Evolutionary conservation across 176 grass and related monocot genomes (phyloP).

Genomic region (Alopecurus myosuroides): DNA sequence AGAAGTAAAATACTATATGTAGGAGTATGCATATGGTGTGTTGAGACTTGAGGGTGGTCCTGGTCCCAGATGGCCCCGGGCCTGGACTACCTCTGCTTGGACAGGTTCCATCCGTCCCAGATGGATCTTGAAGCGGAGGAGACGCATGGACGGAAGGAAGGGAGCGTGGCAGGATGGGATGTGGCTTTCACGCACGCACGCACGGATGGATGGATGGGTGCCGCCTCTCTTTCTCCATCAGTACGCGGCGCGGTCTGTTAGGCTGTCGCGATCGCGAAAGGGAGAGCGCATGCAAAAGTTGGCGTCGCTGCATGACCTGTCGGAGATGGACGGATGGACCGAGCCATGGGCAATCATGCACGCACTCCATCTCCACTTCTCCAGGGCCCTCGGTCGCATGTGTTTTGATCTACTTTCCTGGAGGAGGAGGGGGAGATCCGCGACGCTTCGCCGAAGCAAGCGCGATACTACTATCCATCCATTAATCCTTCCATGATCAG

Average conservation of each 20-base stretch:
- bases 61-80: not conserved
- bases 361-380: not conserved
- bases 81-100: no score
- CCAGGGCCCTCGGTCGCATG: not conserved
- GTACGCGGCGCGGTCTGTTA: not conserved
- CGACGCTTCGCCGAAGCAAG: conserved; percentile 7
- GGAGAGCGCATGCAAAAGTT: conserved; percentile 13
- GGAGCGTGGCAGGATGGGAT: not conserved
- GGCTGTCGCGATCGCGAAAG: conserved; percentile 35
- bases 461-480: not conserved
- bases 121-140: no score
- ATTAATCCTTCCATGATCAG: not conserved
- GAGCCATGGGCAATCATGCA: conserved; percentile 22
- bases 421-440: not conserved
- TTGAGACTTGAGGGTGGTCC: no score
- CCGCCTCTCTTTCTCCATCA: not conserved
- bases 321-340: not conserved
- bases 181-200: not conserved
- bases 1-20: no score
- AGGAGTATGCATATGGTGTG: no score
- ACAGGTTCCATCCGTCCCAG: no score
- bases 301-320: not conserved
- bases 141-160: not conserved
- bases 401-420: conserved; percentile 6
- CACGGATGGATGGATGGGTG: not conserved